Conservation (phyloP, 306 rosid species). For the Dicorynia guianensis region DNA sequence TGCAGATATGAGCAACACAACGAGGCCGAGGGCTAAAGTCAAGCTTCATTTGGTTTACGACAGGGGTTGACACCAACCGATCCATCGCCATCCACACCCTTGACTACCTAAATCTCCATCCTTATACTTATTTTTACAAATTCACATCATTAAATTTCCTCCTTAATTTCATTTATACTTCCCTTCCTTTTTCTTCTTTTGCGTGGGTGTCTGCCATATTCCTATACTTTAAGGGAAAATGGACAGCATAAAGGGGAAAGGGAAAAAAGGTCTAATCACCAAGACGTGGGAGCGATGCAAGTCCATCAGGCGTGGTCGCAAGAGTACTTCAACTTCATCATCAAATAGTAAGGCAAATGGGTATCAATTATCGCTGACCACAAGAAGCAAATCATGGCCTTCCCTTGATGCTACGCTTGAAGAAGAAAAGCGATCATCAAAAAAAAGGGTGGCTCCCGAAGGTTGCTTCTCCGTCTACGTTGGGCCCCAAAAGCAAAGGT, state of each 20-base stretch:
- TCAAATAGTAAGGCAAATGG: no score
- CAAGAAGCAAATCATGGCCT: constrained; percentile 68
- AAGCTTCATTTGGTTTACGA: constrained; percentile 73
- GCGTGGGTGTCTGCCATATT: no score
- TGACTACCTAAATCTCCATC: background rate
- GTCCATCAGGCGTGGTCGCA: constrained; percentile 65
- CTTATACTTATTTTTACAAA: background rate
- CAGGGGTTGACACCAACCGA: constrained; percentile 59
- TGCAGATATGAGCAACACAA: constrained; percentile 67
- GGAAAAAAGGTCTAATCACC: constrained; percentile 62
- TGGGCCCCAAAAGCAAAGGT: constrained; percentile 73
- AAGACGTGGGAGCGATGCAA: constrained; percentile 91
- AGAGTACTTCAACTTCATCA: background rate
- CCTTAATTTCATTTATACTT: no score
- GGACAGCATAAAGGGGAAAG: constrained; percentile 36
- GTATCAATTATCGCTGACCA: background rate
- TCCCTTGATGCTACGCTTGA: background rate
- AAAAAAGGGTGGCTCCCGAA: constrained; percentile 51
- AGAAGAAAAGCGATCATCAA: constrained; percentile 19
- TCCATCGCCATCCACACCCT: background rate
- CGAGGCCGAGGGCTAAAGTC: constrained; percentile 71
- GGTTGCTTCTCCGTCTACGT: constrained; percentile 91
- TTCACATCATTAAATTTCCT: background rate
- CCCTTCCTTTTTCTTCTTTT: no score
- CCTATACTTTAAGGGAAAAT: background rate